phyloP scores from a whole-genome alignment of 2,329 filamentous ascomycete species.

The Cercospora berteroae region DNA sequence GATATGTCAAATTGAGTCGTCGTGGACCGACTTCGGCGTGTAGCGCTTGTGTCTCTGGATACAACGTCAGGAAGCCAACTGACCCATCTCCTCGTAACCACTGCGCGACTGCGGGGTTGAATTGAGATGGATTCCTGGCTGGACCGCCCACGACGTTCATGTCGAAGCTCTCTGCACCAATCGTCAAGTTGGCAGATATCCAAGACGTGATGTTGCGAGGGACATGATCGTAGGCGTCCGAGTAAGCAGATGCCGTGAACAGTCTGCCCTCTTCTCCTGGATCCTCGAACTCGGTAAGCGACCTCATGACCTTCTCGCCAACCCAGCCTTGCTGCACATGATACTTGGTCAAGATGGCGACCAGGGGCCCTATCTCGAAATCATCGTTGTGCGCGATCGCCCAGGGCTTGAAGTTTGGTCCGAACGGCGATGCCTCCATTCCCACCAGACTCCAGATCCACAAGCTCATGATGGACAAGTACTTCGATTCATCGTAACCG shows the following conservation, averaged over 20 bases:
- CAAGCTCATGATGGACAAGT: slow-evolving; percentile 57
- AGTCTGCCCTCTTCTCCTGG: slow-evolving; percentile 1
- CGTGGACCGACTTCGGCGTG: slow-evolving; percentile 15
- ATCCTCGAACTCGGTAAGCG: slow-evolving; percentile 47
- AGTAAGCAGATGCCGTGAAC: slow-evolving; percentile 54
- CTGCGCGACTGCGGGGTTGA: slow-evolving; percentile 61
- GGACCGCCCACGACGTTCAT: slow-evolving; percentile 58
- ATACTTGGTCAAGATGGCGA: slow-evolving; percentile 54
- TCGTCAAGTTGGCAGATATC: slow-evolving; percentile 57
- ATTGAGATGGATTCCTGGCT: slow-evolving; percentile 51
- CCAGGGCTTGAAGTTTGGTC: slow-evolving; percentile 41
- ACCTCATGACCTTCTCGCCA: slow-evolving; percentile 40
- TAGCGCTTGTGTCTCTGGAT: slow-evolving; percentile 31
- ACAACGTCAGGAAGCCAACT: slow-evolving; percentile 25
- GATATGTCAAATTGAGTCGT: slow-evolving; percentile 54
- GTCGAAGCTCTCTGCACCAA: slow-evolving; percentile 59
- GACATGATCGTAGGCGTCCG: slow-evolving; percentile 57
- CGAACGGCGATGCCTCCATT: slow-evolving; percentile 43
- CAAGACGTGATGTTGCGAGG: slow-evolving; percentile 60
- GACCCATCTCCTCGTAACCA: slow-evolving; percentile 45
- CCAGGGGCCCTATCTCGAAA: slow-evolving; percentile 57
- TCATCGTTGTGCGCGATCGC: slow-evolving; percentile 60
- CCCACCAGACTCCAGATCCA: slow-evolving; percentile 61
- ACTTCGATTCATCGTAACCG: slow-evolving; percentile 63
- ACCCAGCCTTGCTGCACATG: slow-evolving; percentile 48